Percentiles rank a stretch among this genome's conserved stretches.
phyloP scores from a whole-genome alignment of 2,329 filamentous ascomycete genomes.

The Blastomyces parvus region DNA sequence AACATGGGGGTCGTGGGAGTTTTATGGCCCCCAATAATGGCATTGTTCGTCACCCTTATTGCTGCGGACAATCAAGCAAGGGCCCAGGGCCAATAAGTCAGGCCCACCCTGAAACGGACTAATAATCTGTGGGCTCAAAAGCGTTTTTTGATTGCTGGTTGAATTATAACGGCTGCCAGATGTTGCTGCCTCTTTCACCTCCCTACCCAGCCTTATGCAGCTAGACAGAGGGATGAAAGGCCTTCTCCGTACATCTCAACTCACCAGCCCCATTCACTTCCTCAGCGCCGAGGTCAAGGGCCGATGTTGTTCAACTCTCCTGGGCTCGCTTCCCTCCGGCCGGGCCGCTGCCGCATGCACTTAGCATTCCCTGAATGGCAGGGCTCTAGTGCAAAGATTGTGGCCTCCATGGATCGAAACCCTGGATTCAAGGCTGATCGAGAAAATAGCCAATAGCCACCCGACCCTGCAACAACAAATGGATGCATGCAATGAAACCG shows the following conservation, averaged over 20 bases:
- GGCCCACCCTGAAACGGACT: neutral
- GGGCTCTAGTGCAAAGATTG: neutral
- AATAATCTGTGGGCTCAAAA: neutral
- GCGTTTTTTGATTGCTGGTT: neutral
- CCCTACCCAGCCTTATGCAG: neutral
- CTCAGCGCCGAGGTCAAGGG: neutral
- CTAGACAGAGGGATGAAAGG: neutral
- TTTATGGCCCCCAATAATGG: neutral
- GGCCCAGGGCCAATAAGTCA: neutral
- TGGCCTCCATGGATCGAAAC: neutral
- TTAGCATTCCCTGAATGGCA: neutral
- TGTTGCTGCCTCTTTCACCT: neutral
- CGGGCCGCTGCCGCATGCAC: neutral
- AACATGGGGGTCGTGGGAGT: neutral
- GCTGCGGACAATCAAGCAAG: neutral
- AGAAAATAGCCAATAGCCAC: neutral
- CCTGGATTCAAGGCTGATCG: neutral
- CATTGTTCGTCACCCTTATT: neutral
- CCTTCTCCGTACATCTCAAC: neutral
- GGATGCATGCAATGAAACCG: neutral
- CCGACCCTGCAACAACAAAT: neutral
- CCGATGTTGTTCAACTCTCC: neutral
- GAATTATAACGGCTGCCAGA: neutral
- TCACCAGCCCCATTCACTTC: neutral
- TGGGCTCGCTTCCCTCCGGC: neutral